Conservation (phyloP, 805 yeast genomes). For the Ogataea corticis region DNA sequence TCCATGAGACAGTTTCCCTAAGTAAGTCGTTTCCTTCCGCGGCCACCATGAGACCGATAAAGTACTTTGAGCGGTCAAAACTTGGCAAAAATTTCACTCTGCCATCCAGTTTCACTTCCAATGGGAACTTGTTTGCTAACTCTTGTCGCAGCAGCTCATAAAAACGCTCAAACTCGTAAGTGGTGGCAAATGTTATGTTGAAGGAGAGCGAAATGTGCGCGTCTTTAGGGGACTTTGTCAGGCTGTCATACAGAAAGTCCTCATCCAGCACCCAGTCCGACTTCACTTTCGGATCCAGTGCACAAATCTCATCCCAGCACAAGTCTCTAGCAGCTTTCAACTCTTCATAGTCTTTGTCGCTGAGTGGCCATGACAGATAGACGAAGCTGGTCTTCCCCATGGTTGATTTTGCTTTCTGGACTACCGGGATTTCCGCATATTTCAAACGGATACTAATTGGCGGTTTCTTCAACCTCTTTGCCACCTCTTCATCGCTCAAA, state of each 20-base stretch:
- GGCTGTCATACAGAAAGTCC: conserved; percentile 10
- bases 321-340: neutral
- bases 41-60: conserved; percentile 18
- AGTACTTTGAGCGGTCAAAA: conserved; percentile 15
- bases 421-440: conserved; percentile 13
- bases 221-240: conserved; percentile 15
- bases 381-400: conserved; percentile 9
- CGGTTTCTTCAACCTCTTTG: conserved; percentile 5
- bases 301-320: conserved; percentile 6
- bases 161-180: neutral
- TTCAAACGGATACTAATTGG: conserved; percentile 9
- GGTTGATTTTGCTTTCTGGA: neutral
- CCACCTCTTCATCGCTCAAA: conserved; percentile 5
- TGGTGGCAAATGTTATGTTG: conserved; percentile 16
- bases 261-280: conserved; percentile 5
- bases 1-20: conserved; percentile 6
- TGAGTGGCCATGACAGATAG: conserved; percentile 7
- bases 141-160: neutral
- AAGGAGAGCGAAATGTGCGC: conserved; percentile 24
- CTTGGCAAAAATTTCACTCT: conserved; percentile 17
- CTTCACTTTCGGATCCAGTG: neutral
- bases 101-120: conserved; percentile 6
- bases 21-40: neutral
- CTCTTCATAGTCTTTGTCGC: conserved; percentile 1
- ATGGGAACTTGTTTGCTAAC: conserved; percentile 4